Base-by-base conservation (phyloP, 441 rosid species). In the Hypseocharis bilobata region DNA sequence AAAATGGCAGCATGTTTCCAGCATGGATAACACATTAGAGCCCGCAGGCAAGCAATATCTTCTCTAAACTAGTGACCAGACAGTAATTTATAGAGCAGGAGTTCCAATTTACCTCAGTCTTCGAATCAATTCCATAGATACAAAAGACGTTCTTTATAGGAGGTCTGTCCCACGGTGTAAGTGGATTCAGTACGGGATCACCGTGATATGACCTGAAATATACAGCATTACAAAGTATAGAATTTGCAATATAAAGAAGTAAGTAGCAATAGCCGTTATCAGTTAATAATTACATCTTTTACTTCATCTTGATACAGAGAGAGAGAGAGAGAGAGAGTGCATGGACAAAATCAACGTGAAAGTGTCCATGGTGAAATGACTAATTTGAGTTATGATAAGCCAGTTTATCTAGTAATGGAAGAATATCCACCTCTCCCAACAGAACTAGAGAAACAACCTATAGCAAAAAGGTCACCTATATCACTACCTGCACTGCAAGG, bases 131-230 rank as follows among this genome's bases (percentile, higher is more conserved):
- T 72, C 98, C 97, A 77, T 91, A 91, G 76, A 93, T 88, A 80
- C 98, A 93, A 74, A 93, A 93, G 51, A 88, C 83, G 76, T 93
- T 93, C 82, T 85, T 91, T 45, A 91, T 84, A 65, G 99, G 97
- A 58, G 99, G 99, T 70, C 99, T 87, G 60, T 93, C 99, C 97
- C 97, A 93, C 52, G 99, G 96, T 45, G 95, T 83, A 40, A 93
- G 88, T 71, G 99, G 97, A 83, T 93, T 91, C 72, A 87, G 75
- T 74, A 93, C 86, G 70, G 92, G 95, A 80, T 93, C 91, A 62
- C 75, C 80, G 71, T 82, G 95, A 80, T 93, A 91, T 75, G 85
- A 83, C 86, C 98, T 93, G 87, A 68, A 80, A 81, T 71, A 71
- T 47, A 62, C 58, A 74, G 63, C 51, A 62, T 60, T 66, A 58